A percentile compares a stretch with the other conserved stretches of the same genome.
These are phyloP conservation scores for Phytophthora sojae DNA, from an alignment of 352 stramenopile genomes.

Conservation along the genomic window DNA sequence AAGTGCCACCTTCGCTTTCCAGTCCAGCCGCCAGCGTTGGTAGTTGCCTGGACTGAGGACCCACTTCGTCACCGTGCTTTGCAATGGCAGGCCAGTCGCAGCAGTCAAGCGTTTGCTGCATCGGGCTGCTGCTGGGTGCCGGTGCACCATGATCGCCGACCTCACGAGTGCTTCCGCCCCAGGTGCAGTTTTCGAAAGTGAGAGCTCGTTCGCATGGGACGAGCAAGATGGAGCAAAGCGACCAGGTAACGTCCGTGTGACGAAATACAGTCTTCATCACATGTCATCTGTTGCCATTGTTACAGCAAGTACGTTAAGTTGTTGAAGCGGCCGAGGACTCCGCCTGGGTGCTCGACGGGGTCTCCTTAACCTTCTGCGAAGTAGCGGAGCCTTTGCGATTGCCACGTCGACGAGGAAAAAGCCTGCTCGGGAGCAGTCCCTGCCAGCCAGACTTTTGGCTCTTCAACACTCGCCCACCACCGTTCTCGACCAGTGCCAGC, in stretches of 20 bases:
- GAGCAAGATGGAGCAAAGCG: no score
- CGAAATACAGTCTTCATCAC: background rate
- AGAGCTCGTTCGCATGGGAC: background rate
- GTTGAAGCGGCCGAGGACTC: conserved; percentile 19
- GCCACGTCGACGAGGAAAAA: conserved; percentile 24
- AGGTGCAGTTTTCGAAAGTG: background rate
- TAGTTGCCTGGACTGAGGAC: background rate
- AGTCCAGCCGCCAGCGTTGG: background rate
- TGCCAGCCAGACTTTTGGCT: conserved; percentile 21
- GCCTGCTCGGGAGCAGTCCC: conserved; percentile 17
- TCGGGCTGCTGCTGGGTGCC: background rate
- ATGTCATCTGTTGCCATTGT: background rate
- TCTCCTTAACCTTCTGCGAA: conserved; percentile 24
- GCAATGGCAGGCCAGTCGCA: background rate
- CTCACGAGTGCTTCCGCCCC: background rate
- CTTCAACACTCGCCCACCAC: conserved; percentile 26
- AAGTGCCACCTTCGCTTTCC: background rate
- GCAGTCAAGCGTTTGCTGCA: background rate
- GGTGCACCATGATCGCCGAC: background rate
- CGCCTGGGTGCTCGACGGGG: conserved; percentile 9
- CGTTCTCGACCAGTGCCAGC: conserved; percentile 47
- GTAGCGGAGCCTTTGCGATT: background rate
- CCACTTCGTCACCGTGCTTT: background rate
- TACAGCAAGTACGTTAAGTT: conserved; percentile 8
- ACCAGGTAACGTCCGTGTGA: background rate